Conservation (phyloP, 1,284 basidiomycete species). For the Hemileia vastatrix region DNA sequence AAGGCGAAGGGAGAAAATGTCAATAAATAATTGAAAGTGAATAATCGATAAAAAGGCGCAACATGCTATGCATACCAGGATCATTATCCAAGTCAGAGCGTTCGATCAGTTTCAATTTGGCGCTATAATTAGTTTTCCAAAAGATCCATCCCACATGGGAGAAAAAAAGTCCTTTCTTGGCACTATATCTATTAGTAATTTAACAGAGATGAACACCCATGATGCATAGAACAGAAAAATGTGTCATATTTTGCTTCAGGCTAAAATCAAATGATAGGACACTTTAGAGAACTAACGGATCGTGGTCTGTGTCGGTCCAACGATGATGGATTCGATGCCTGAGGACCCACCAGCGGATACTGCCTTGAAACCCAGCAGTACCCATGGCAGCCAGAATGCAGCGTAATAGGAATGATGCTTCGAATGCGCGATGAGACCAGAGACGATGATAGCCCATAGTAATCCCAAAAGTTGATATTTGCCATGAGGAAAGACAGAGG, state of each 20-base stretch:
- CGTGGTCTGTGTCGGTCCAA: constrained; percentile 37
- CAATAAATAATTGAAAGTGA: not conserved
- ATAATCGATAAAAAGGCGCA: not conserved
- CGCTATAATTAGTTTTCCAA: constrained; percentile 59
- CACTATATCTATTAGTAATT: constrained; percentile 51
- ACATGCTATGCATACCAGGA: constrained; percentile 49
- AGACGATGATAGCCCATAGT: constrained; percentile 67
- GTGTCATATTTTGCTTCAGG: constrained; percentile 64
- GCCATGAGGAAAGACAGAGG: constrained; percentile 4
- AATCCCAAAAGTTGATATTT: constrained; percentile 46
- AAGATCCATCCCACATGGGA: constrained; percentile 80
- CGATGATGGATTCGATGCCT: constrained; percentile 67
- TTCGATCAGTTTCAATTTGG: constrained; percentile 57
- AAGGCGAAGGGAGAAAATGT: not conserved
- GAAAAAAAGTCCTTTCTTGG: constrained; percentile 60
- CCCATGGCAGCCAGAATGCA: constrained; percentile 57
- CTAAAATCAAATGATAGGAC: constrained; percentile 55
- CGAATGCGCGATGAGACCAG: constrained; percentile 63
- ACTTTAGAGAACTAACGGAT: constrained; percentile 13
- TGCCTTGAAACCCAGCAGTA: constrained; percentile 60
- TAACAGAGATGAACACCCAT: not conserved
- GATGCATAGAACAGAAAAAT: constrained; percentile 31
- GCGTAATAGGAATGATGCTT: constrained; percentile 53
- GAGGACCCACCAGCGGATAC: constrained; percentile 47
- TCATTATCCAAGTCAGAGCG: constrained; percentile 61